Conservation (phyloP, 2,329 filamentous ascomycete genomes). For the Claviceps fusiformis region DNA sequence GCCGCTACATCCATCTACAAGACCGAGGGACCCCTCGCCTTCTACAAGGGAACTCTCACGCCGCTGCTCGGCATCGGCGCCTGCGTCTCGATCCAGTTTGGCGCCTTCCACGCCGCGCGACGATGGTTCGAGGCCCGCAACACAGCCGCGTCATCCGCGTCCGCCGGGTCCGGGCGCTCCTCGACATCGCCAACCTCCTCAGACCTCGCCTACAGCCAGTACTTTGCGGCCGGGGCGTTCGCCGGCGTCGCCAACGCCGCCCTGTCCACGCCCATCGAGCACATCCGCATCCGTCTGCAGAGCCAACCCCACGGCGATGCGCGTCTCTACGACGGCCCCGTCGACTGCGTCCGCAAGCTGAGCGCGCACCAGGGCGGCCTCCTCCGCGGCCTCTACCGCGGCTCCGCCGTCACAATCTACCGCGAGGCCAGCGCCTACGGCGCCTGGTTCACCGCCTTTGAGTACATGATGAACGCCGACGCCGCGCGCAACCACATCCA, state of each 20-base stretch:
- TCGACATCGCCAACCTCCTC: slow-evolving; percentile 22
- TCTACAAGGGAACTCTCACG: slow-evolving; percentile 97
- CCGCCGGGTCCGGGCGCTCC: slow-evolving; percentile 9
- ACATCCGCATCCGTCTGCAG: slow-evolving; percentile 89
- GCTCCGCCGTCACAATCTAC: slow-evolving; percentile 69
- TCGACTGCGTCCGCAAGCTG: slow-evolving; percentile 85
- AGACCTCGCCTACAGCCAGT: slow-evolving; percentile 66
- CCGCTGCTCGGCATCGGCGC: slow-evolving; percentile 92
- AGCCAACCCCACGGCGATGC: slow-evolving; percentile 81
- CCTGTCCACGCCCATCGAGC: slow-evolving; percentile 86
- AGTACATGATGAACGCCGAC: slow-evolving; percentile 91
- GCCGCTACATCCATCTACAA: slow-evolving; percentile 74
- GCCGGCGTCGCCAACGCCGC: slow-evolving; percentile 82
- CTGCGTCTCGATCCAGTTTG: slow-evolving; percentile 97
- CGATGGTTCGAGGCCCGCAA: slow-evolving; percentile 74
- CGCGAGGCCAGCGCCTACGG: slow-evolving; percentile 94
- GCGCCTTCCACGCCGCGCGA: slow-evolving; percentile 85
- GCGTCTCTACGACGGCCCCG: slow-evolving; percentile 67
- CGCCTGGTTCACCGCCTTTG: slow-evolving; percentile 87
- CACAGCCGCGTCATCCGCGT: slow-evolving; percentile 36
- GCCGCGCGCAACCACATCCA: slow-evolving; percentile 62
- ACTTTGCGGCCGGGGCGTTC: slow-evolving; percentile 82
- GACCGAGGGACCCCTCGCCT: slow-evolving; percentile 77
- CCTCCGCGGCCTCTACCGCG: slow-evolving; percentile 67
- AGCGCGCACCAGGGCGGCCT: slow-evolving; percentile 50